These are phyloP conservation scores for Phialophora expanda DNA, from an alignment of 2,329 filamentous ascomycete genomes.

Conservation along the genomic window DNA sequence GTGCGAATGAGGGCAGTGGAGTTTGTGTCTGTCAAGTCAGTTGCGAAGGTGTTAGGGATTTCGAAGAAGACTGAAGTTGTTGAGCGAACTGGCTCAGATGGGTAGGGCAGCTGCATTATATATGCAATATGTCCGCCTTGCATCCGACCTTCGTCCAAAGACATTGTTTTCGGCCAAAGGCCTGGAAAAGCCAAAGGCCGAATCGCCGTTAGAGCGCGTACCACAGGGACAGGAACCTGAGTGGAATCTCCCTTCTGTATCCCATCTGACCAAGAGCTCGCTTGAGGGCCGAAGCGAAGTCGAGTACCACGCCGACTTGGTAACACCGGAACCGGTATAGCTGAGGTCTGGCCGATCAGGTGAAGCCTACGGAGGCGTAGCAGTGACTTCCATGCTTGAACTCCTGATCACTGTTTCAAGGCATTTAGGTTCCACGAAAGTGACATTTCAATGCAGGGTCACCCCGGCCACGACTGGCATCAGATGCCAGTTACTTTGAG, in stretches of 20 bases:
- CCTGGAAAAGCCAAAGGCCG: conserved; percentile 11
- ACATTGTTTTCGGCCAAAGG: background rate
- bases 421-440: conserved; percentile 10
- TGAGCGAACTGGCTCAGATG: background rate
- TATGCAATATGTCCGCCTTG: conserved; percentile 24
- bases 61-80: background rate
- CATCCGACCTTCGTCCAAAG: conserved; percentile 14
- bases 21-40: background rate
- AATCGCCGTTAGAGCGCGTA: conserved; percentile 19
- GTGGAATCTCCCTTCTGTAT: conserved; percentile 7
- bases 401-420: conserved; percentile 6
- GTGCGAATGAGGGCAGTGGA: background rate
- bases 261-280: conserved; percentile 10
- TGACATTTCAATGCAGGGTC: conserved; percentile 13
- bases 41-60: conserved; percentile 2
- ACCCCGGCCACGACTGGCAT: conserved; percentile 8
- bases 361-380: background rate
- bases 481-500: background rate
- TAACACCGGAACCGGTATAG: conserved; percentile 19
- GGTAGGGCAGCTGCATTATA: conserved; percentile 21
- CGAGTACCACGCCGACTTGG: conserved; percentile 19
- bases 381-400: background rate
- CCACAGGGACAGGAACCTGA: conserved; percentile 7
- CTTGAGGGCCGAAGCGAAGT: conserved; percentile 3
- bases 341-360: conserved; percentile 6